Evolutionary conservation across 345 rosid species (phyloP), one percentile per base, ranked within the genome.

Genomic region (Citrus maxima): DNA sequence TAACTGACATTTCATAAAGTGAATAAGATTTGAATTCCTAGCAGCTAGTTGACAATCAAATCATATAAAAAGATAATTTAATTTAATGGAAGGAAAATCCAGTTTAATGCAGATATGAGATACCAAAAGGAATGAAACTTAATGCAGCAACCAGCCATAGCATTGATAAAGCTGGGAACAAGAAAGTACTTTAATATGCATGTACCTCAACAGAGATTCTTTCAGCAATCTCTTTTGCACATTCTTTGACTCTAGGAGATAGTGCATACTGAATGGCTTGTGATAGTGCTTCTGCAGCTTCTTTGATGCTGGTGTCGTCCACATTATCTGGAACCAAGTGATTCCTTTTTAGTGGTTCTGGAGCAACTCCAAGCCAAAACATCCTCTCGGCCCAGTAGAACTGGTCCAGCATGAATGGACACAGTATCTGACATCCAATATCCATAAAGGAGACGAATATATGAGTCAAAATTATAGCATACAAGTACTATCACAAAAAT

Each of bases 361-460:
- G n/a, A n/a, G n/a, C n/a, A n/a, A n/a, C n/a, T n/a, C n/a, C n/a
- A n/a, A n/a, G n/a, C n/a, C n/a, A n/a, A 56, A 76, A 80, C 98
- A 95, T 93, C 82, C 88, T 90, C 80, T 93, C 97, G 56, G 98
- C 98, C 98, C 98, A 93, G 77, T 95, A 95, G 83, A 95, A 95
- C 80, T 95, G 98, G 79, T 95, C 98, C 83, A 93, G 56, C 87
- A 95, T 77, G 86, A 95, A 95, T 18, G 98, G 97, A 80, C 98
- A 90, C 59, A 95, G 37, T 75, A 93, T 91, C 98, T 95, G 88
- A 83, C 78, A 84, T 77, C 37, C 37, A 75, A 79, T 32, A 67
- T 32, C 40, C 51, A 56, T 5, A 28, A 24, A 72, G 72, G 25
- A 69, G 24, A 80, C 34, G 35, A 34, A 34, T 32, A 32, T 3